A percentile compares a stretch with the other conserved stretches of the same genome.
Evolutionary conservation across 2,329 filamentous ascomycete genomes (phyloP).

Genomic region (Diaporthe citrichinensis): DNA sequence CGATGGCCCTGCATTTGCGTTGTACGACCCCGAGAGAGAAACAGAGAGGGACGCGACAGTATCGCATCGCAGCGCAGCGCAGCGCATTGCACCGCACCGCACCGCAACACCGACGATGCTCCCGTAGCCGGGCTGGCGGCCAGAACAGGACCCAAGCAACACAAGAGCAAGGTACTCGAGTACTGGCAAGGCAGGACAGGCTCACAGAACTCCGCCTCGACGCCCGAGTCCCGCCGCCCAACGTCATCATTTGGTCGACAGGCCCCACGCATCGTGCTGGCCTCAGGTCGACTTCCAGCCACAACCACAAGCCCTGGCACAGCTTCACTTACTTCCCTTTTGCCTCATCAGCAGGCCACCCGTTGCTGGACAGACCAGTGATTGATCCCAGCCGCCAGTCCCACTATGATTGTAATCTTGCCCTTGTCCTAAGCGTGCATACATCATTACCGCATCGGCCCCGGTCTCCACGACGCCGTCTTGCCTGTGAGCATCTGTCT

Average conservation of each 20-base stretch:
- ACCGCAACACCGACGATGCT: slow-evolving; percentile 8
- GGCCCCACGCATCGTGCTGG: slow-evolving; percentile 22
- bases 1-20: neutral
- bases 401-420: neutral
- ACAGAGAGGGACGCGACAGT: neutral
- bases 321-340: neutral
- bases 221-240: neutral
- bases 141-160: neutral
- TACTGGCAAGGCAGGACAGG: neutral
- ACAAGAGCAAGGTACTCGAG: neutral
- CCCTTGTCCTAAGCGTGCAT: neutral
- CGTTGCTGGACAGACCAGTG: neutral
- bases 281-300: slow-evolving; percentile 30
- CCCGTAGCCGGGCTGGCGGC: neutral
- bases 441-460: neutral
- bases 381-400: neutral
- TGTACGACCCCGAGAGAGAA: neutral
- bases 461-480: neutral
- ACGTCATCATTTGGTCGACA: slow-evolving; percentile 28
- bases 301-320: neutral
- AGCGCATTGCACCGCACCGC: neutral
- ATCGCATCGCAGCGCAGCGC: neutral
- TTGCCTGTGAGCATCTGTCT: neutral
- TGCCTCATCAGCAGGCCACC: neutral
- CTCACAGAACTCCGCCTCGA: slow-evolving; percentile 21